Evolutionary conservation across 805 yeast species (phyloP).

Genomic region (Blastobotrys parvus): DNA sequence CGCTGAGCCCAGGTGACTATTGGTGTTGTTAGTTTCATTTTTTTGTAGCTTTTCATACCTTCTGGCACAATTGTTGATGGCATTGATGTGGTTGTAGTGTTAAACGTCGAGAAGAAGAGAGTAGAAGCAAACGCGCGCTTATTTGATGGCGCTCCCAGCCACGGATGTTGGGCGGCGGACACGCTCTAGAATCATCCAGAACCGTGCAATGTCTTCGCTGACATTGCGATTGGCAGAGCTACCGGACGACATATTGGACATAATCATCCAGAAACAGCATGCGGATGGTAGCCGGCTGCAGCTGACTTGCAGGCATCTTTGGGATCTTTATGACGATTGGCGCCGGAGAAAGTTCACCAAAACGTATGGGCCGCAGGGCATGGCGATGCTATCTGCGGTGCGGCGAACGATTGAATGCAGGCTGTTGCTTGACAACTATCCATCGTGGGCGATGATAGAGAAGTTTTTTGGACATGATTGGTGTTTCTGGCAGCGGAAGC

Average conservation of each 20-base stretch:
- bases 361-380: not conserved
- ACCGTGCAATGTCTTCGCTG: too few relatives aligned
- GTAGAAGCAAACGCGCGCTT: not conserved
- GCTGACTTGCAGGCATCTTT: not conserved
- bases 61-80: too few relatives aligned
- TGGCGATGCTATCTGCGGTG: not conserved
- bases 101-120: not conserved
- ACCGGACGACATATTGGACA: not conserved
- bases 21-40: not conserved
- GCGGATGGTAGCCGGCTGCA: not conserved
- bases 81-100: too few relatives aligned
- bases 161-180: too few relatives aligned
- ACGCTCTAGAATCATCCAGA: not conserved
- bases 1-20: slow-evolving; percentile 83
- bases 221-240: not conserved
- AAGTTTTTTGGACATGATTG: not conserved
- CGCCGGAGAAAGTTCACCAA: not conserved
- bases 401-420: not conserved
- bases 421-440: not conserved
- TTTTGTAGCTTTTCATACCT: too few relatives aligned
- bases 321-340: not conserved
- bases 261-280: not conserved
- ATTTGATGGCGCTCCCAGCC: too few relatives aligned
- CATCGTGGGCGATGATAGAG: not conserved
- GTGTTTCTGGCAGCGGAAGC: not conserved